Conservation (phyloP, 441 rosid genomes). For the Metrosideros polymorpha region DNA sequence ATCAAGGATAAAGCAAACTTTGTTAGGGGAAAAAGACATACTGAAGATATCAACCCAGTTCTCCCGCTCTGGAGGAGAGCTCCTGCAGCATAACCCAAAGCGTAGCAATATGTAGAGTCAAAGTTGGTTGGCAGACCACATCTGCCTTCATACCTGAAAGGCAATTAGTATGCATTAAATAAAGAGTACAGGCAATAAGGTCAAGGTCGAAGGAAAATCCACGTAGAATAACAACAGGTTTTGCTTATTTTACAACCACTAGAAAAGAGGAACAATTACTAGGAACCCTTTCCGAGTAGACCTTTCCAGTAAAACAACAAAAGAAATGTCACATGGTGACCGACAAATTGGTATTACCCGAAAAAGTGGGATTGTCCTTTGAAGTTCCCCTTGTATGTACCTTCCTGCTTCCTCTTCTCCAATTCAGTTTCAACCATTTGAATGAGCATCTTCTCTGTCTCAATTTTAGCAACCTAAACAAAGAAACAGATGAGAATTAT, state of each 20-base stretch:
- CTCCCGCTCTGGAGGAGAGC: constrained; percentile 80
- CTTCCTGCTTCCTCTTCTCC: constrained; percentile 83
- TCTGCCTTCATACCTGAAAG: constrained; percentile 88
- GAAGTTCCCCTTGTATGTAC: constrained; percentile 59
- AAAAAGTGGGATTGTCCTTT: constrained; percentile 97
- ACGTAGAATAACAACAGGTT: not conserved
- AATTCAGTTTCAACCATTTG: constrained; percentile 97
- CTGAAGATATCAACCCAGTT: constrained; percentile 89
- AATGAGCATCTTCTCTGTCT: constrained; percentile 98
- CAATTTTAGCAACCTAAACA: constrained; percentile 88
- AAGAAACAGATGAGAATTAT: not conserved
- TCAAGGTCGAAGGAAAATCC: not conserved
- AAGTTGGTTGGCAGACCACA: constrained; percentile 97
- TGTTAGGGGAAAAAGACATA: constrained; percentile 14
- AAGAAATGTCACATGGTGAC: not conserved
- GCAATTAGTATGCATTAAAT: not conserved
- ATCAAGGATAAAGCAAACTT: not conserved
- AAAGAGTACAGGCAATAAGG: not conserved
- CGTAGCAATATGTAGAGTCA: constrained; percentile 87
- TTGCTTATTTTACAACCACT: not conserved
- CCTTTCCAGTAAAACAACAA: not conserved
- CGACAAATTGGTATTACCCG: constrained; percentile 38
- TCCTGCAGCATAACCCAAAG: constrained; percentile 87
- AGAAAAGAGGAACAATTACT: not conserved
- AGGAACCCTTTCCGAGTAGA: not conserved